Evolutionary conservation across 768 basidiomycete species (phyloP).

Genomic region (Neoboletus brunneissimus): DNA sequence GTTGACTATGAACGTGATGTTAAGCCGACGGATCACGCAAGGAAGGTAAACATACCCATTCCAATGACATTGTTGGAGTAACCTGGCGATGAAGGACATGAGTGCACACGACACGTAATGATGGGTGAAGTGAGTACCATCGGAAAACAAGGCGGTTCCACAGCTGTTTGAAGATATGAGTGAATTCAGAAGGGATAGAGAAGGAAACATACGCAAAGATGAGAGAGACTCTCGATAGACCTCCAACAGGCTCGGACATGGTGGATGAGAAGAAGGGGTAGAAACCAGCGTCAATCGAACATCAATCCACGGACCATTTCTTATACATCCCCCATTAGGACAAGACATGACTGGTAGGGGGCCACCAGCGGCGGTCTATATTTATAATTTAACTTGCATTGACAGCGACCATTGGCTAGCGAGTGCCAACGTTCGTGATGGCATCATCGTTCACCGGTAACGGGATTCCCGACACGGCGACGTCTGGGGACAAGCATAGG

Average conservation of each 20-base stretch:
- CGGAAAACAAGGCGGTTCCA: slow-evolving; percentile 85
- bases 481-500: neutral
- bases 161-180: slow-evolving; percentile 45
- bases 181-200: neutral
- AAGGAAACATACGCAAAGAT: slow-evolving; percentile 70
- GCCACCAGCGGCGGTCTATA: neutral
- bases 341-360: neutral
- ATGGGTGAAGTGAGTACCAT: slow-evolving; percentile 46
- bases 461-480: neutral
- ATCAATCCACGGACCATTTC: neutral
- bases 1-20: slow-evolving; percentile 47
- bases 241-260: slow-evolving; percentile 17
- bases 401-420: slow-evolving; percentile 8
- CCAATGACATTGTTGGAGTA: slow-evolving; percentile 83
- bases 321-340: slow-evolving; percentile 12
- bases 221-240: slow-evolving; percentile 62
- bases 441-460: neutral
- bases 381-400: neutral
- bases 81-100: slow-evolving; percentile 39
- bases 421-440: slow-evolving; percentile 22
- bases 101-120: neutral
- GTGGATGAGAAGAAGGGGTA: slow-evolving; percentile 1
- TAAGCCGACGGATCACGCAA: neutral
- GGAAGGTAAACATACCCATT: slow-evolving; percentile 47
- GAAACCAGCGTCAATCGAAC: neutral